Evolutionary conservation across 2,329 filamentous ascomycete species (phyloP).

Genomic region (Verticillium albo-atrum): DNA sequence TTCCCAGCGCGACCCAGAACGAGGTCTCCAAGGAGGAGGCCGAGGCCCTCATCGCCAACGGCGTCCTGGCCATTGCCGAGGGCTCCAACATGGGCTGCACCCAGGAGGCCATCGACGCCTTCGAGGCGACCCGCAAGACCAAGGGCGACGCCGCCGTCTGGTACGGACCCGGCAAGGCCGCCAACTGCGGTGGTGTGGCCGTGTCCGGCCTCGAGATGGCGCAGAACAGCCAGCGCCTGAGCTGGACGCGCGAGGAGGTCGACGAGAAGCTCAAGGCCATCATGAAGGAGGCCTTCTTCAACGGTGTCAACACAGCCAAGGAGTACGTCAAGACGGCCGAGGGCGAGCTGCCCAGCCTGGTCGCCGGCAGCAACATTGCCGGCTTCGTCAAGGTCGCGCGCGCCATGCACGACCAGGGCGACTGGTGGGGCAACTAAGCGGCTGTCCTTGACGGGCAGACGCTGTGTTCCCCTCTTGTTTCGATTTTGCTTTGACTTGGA

Average conservation of each 20-base stretch:
- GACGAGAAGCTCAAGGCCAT: slow-evolving; percentile 87
- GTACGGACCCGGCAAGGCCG: slow-evolving; percentile 96
- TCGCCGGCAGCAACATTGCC: slow-evolving; percentile 94
- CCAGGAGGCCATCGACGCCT: slow-evolving; percentile 88
- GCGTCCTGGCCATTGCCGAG: slow-evolving; percentile 84
- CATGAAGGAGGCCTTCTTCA: slow-evolving; percentile 92
- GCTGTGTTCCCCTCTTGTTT: no score
- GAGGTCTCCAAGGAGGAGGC: slow-evolving; percentile 93
- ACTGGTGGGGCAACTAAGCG: slow-evolving; percentile 64
- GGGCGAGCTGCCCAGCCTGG: slow-evolving; percentile 82
- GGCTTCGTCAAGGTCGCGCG: slow-evolving; percentile 94
- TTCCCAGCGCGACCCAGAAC: slow-evolving; percentile 95
- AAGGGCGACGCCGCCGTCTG: slow-evolving; percentile 71
- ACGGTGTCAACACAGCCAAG: slow-evolving; percentile 83
- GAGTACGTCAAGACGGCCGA: slow-evolving; percentile 76
- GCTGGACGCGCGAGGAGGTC: slow-evolving; percentile 86
- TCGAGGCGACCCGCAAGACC: slow-evolving; percentile 72
- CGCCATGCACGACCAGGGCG: slow-evolving; percentile 94
- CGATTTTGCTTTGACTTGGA: not conserved
- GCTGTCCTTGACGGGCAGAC: no score
- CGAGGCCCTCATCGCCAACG: slow-evolving; percentile 69
- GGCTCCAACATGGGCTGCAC: slow-evolving; percentile 99
- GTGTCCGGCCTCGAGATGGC: slow-evolving; percentile 99
- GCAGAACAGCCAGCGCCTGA: slow-evolving; percentile 84
- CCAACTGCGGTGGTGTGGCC: slow-evolving; percentile 95